Base-by-base conservation (phyloP, 1,139 yeast genomes). In the Suzukiozyma palmioleophila region DNA sequence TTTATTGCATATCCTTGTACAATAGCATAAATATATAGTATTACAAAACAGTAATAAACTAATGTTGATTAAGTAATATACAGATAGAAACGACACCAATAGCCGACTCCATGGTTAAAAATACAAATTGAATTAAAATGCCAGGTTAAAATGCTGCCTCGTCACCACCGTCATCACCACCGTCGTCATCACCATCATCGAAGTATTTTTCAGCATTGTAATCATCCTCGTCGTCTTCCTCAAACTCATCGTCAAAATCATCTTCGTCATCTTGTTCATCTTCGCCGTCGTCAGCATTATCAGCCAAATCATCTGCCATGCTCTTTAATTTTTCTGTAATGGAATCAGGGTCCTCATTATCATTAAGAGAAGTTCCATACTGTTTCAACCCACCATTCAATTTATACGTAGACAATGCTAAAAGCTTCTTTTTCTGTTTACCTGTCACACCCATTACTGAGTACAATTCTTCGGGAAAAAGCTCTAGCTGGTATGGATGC, bases 391-490 rank as follows among this genome's bases (percentile, higher is more conserved):
- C 79, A 32, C 75, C 75, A 33, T 71, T 67, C 12, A 64, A 60
- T 34, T 73, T 69, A 50, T 72, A 73, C 26, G 70, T 66, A 0
- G 81, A 71, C 36, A 80, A 54, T 16, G 73, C 66, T 39, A 82
- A 59, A n/a, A 78, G 57, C 50, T 77, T 77, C 54, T 68, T 68
- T 51, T 69, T 69, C 54, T 74, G 75, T 52, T 71, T 70, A 47
- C 71, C 75, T 46, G 75, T 73, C 9, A 81, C 73, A 3, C 90
- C 92, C 84, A 84, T 80, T 26, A 83, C 87, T 21, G 74, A 64
- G 50, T 85, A 82, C 42, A 92, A 66, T 57, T 92, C 97, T 21
- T 69, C 72, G 1, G 97, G 97, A 59, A 90, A 87, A 46, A 84
- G 73, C 41, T 77, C 79, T 22, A 76, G 51, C 45, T 75, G 75